Evolutionary conservation across 1,139 yeast genomes (phyloP).

Genomic region (Protomyces lactucae-debilis): DNA sequence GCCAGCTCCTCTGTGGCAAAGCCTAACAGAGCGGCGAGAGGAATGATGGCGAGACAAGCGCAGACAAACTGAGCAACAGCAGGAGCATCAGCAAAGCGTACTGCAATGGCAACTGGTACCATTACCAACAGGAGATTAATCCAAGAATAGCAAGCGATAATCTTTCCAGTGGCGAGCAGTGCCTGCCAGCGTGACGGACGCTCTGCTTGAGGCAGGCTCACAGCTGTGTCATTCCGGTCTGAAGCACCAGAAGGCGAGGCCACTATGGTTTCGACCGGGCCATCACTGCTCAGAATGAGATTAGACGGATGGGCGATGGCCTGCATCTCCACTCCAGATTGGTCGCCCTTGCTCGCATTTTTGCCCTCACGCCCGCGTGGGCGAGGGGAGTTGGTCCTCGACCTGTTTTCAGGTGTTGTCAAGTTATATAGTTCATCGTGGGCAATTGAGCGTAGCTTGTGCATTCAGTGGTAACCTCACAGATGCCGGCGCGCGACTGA

Average conservation of each 20-base stretch:
- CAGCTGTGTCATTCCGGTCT: no score
- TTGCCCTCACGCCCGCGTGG: not conserved
- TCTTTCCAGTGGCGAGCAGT: not conserved
- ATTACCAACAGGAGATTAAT: slow-evolving; percentile 71
- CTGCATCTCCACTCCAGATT: no score
- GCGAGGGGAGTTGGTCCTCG: not conserved
- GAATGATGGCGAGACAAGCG: slow-evolving; percentile 86
- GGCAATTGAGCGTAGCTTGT: not conserved
- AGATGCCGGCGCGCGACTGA: no score
- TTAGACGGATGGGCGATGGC: no score
- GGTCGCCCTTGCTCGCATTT: not conserved
- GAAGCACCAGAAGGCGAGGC: no score
- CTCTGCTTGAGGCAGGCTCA: not conserved
- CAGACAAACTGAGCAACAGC: slow-evolving; percentile 61
- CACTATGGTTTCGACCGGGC: not conserved
- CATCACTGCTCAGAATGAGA: no score
- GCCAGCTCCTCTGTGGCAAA: slow-evolving; percentile 91
- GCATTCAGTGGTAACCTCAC: not conserved
- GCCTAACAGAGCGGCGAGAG: slow-evolving; percentile 64
- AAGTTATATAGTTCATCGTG: slow-evolving; percentile 1
- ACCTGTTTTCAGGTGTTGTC: not conserved
- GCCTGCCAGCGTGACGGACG: not conserved
- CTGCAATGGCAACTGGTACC: slow-evolving; percentile 80
- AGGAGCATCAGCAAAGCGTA: slow-evolving; percentile 58
- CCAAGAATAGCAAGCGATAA: slow-evolving; percentile 58